Percentiles rank a stretch among this genome's conserved stretches.
Evolutionary conservation across 164 flowering plant species (phyloP).

Genomic region (Aristolochia californica): DNA sequence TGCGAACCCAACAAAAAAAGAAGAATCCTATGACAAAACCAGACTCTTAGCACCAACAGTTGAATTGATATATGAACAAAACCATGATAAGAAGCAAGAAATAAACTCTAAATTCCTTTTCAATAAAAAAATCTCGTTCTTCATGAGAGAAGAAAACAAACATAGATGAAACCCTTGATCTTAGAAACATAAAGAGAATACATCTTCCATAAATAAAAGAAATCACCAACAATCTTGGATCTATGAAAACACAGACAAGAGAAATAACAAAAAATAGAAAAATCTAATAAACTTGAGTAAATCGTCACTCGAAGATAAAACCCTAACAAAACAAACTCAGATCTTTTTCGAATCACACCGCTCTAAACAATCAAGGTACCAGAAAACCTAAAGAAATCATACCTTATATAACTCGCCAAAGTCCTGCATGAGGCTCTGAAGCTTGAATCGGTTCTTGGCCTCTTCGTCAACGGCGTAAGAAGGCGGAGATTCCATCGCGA

Average conservation of each 20-base stretch:
- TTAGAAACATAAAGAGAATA: too few relatives aligned
- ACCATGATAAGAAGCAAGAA: background rate
- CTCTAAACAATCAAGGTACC: background rate
- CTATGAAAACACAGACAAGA: background rate
- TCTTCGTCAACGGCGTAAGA: conserved; percentile 28
- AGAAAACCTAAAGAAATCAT: background rate
- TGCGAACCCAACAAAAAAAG: background rate
- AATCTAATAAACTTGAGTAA: too few relatives aligned
- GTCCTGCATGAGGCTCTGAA: conserved; percentile 64
- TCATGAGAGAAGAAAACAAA: too few relatives aligned
- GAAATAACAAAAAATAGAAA: conserved; percentile 3
- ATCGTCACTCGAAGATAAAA: too few relatives aligned
- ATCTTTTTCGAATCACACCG: background rate
- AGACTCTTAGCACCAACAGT: background rate
- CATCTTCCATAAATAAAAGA: background rate
- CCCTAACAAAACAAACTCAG: too few relatives aligned
- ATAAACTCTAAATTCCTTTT: conserved; percentile 18
- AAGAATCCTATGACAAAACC: background rate
- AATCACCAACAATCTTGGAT: background rate
- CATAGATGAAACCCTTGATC: too few relatives aligned
- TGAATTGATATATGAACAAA: background rate
- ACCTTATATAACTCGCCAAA: conserved; percentile 59
- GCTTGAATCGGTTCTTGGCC: conserved; percentile 37
- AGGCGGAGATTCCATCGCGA: conserved; percentile 17
- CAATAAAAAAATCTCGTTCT: background rate